Conservation (phyloP, 805 yeast species). For the Wickerhamiella siamensis region DNA sequence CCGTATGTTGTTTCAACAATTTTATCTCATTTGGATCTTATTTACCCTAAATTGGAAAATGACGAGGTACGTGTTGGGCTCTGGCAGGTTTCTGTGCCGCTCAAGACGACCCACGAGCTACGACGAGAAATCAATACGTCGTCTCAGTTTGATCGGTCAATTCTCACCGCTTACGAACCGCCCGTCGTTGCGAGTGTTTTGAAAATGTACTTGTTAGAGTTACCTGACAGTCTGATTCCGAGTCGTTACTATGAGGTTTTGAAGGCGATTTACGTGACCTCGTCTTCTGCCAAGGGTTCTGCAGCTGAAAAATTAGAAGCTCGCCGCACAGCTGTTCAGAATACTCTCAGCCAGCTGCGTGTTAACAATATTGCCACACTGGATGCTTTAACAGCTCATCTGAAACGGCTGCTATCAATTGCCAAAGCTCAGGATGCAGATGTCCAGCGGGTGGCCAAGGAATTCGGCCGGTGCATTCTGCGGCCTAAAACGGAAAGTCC, state of each 20-base stretch:
- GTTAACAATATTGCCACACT: conserved; percentile 63
- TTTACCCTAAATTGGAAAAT: conserved; percentile 49
- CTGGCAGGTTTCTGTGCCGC: conserved; percentile 56
- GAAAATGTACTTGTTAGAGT: conserved; percentile 59
- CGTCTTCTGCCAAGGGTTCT: conserved; percentile 32
- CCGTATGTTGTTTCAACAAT: conserved; percentile 53
- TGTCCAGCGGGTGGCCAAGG: conserved; percentile 37
- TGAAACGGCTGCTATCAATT: conserved; percentile 45
- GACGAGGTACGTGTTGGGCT: conserved; percentile 53
- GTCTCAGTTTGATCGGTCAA: conserved; percentile 15
- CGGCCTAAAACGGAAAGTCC: conserved; percentile 36
- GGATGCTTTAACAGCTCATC: conserved; percentile 66
- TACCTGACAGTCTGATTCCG: conserved; percentile 66
- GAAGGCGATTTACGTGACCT: conserved; percentile 47
- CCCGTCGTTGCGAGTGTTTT: conserved; percentile 52
- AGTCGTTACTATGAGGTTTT: conserved; percentile 50
- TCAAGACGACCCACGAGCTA: conserved; percentile 45
- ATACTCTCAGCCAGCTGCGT: conserved; percentile 51
- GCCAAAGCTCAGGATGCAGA: conserved; percentile 27
- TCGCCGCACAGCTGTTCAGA: conserved; percentile 50
- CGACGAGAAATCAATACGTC: conserved; percentile 32
- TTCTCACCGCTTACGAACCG: conserved; percentile 31
- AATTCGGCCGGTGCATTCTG: conserved; percentile 48
- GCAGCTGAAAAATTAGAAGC: conserved; percentile 22
- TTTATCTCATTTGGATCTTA: conserved; percentile 49